Evolutionary conservation across 345 rosid genomes (phyloP).

Genomic region (Eucalyptus paniculata): DNA sequence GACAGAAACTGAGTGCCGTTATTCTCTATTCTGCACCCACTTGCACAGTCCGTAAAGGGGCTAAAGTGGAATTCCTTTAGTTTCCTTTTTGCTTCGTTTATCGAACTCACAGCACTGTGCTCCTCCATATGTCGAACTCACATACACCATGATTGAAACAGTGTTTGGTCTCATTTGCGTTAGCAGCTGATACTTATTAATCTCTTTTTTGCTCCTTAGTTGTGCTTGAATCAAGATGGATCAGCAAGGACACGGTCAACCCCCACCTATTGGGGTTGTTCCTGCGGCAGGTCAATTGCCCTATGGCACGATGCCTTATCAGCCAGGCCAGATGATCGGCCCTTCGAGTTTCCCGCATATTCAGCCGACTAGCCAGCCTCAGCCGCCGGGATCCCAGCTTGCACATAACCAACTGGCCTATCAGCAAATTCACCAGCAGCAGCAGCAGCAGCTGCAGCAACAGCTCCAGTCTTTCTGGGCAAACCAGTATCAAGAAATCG

Average conservation of each 20-base stretch:
- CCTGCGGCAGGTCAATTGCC: conserved; percentile 25
- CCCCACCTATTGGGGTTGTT: conserved; percentile 41
- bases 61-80: background rate
- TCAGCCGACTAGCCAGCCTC: conserved; percentile 39
- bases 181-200: background rate
- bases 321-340: conserved; percentile 37
- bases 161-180: background rate
- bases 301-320: conserved; percentile 57
- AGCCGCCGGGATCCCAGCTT: conserved; percentile 43
- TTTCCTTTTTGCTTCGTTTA: background rate
- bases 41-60: background rate
- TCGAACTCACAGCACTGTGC: background rate
- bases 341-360: conserved; percentile 14
- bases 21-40: background rate
- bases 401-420: conserved; percentile 64
- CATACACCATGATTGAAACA: background rate
- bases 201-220: background rate
- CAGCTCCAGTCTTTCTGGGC: conserved; percentile 88
- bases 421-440: conserved; percentile 88
- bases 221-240: conserved; percentile 37
- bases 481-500: conserved; percentile 72
- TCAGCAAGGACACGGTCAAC: conserved; percentile 67
- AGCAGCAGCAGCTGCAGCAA: conserved; percentile 84
- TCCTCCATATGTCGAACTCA: background rate
- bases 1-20: background rate